Percentiles rank a stretch among this genome's conserved stretches.
Evolutionary conservation across 345 rosid species (phyloP).

Genomic region (Salix exigua): DNA sequence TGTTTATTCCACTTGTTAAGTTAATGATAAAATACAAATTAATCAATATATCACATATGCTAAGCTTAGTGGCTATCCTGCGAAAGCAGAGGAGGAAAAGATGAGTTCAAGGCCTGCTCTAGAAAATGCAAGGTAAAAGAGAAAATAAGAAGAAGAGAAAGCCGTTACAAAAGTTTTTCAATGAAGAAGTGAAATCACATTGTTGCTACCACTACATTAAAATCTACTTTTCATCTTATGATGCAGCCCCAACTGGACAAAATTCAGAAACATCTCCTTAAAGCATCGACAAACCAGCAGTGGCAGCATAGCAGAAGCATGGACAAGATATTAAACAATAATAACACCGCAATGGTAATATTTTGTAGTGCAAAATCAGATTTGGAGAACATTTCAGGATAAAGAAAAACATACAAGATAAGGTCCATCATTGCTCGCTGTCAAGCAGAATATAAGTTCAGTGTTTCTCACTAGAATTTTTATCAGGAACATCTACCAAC

Average conservation of each 20-base stretch:
- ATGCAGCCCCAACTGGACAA: too few species aligned
- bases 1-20: too few species aligned
- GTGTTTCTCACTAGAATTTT: neutral
- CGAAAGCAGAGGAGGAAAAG: neutral
- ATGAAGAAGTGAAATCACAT: neutral
- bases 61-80: neutral
- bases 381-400: neutral
- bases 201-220: too few species aligned
- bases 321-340: too few species aligned
- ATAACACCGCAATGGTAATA: neutral
- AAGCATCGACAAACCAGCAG: too few species aligned
- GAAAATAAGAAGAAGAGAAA: too few species aligned
- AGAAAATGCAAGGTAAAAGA: neutral
- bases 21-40: too few species aligned
- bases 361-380: neutral
- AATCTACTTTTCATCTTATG: neutral
- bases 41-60: too few species aligned
- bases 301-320: too few species aligned
- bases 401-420: conserved; percentile 20
- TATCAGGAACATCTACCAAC: neutral
- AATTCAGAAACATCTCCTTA: too few species aligned
- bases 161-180: too few species aligned
- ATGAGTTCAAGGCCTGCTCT: neutral
- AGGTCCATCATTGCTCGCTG: conserved; percentile 1
- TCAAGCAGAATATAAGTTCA: neutral